phyloP scores from a whole-genome alignment of 441 rosid genomes.

The Corymbia citriodora region DNA sequence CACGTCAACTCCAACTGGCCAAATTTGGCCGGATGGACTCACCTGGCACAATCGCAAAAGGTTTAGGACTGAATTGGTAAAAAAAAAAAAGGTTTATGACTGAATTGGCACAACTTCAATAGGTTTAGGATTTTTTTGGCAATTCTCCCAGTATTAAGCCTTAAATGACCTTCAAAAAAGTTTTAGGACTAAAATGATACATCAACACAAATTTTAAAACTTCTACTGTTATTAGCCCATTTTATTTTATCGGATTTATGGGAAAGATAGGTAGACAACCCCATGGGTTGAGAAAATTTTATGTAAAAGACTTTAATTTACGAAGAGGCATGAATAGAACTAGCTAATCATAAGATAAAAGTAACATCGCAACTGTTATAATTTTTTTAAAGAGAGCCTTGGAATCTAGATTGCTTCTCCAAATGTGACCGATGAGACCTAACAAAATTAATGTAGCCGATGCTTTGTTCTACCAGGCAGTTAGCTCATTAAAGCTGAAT shows the following conservation, averaged over 20 bases:
- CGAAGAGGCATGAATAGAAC: not conserved
- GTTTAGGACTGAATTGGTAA: no score
- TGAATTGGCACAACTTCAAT: no score
- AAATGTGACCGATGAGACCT: not conserved
- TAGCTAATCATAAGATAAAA: not conserved
- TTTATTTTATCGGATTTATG: not conserved
- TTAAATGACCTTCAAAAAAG: not conserved
- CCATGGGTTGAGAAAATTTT: not conserved
- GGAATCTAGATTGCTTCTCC: not conserved
- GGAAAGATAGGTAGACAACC: not conserved
- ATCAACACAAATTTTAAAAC: not conserved
- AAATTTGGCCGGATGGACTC: no score
- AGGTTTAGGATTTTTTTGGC: no score
- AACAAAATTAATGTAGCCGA: not conserved
- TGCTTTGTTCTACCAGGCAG: not conserved
- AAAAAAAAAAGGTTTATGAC: no score
- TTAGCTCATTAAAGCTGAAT: not conserved
- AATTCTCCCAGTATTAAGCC: not conserved
- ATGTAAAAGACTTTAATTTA: not conserved
- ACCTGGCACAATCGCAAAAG: no score
- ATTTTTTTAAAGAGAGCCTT: not conserved
- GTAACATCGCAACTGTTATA: no score
- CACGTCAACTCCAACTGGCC: no score
- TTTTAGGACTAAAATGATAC: not conserved
- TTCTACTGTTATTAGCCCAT: not conserved